Base-by-base conservation (phyloP, 257 asterid species). In the Lithospermum erythrorhizon region DNA sequence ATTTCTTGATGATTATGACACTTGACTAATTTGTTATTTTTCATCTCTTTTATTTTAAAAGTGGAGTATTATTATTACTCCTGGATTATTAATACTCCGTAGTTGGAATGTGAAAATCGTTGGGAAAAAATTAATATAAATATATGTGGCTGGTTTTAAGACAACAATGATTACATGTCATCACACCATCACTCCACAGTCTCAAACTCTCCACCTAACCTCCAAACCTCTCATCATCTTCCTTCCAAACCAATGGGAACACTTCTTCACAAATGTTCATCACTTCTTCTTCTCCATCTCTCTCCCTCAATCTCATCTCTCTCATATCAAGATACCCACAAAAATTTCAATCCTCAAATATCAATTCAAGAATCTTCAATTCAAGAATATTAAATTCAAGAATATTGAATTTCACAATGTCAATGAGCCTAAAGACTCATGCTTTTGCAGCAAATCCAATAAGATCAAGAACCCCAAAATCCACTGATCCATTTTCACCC, bases 361-460 rank as follows among this genome's bases (percentile, higher is more conserved):
- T 49, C 55, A 37, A 55, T 2, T 25, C 59, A 13, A 41, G 64
- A 5, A 35, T 25, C 57, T 52, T 52, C 32, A 47, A 29, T 52
- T 53, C 70, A 52, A 55, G 72, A 64, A 71, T 74, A 73, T 78
- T 80, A 18, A 79, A 56, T 2, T 27, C 59, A 13, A 41, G 64
- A 5, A 35, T 25, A 53, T 56, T 57, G 25, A 47, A 29, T 52
- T 53, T 72, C 53, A 55, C 74, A 64, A 74, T 74, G 78, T 78
- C 83, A 18, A 79, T 76, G 70, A 62, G 53, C 68, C 70, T 78
- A 62, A 63, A 53, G 52, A 65, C 84, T 18, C 95, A 88, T 41
- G 94, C 83, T 66, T 91, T 91, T 69, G 83, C 95, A 2, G 90
- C 95, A 2, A 91, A 91, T 62, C 87, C 90, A 21, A 78, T 79